Percentiles rank a stretch among this genome's conserved stretches.
Conservation (phyloP, 2,329 filamentous ascomycete genomes). For the Cladosporium colombiae region DNA sequence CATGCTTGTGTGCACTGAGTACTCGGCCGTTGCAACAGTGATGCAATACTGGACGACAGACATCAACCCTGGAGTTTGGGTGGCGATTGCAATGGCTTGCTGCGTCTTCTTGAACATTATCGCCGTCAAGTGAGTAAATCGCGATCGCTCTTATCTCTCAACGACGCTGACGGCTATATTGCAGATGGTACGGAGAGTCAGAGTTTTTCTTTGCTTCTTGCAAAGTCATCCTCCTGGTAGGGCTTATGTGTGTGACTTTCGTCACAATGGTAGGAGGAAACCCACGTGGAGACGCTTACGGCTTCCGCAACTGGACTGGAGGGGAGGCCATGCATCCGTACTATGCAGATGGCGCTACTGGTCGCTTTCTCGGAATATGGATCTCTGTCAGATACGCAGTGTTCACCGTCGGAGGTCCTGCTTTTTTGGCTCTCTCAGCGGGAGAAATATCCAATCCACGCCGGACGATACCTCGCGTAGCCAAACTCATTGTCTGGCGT, state of each 20-base stretch:
- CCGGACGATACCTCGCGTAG: constrained; percentile 30
- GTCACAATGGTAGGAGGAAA: constrained; percentile 38
- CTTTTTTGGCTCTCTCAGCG: constrained; percentile 30
- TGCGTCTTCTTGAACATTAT: constrained; percentile 64
- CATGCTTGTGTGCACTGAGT: constrained; percentile 23
- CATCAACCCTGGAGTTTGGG: constrained; percentile 48
- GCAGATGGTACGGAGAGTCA: constrained; percentile 23
- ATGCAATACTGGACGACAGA: constrained; percentile 41
- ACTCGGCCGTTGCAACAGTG: constrained; percentile 22
- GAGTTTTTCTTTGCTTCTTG: constrained; percentile 28
- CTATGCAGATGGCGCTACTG: constrained; percentile 19
- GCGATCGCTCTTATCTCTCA: constrained; percentile 43
- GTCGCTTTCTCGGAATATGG: constrained; percentile 48
- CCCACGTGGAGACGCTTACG: constrained; percentile 22
- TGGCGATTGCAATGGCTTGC: constrained; percentile 60
- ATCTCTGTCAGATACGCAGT: constrained; percentile 71
- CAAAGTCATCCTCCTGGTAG: constrained; percentile 38
- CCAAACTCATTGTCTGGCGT: constrained; percentile 35
- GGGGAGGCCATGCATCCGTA: constrained; percentile 42
- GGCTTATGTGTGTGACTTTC: constrained; percentile 35
- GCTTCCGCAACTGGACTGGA: constrained; percentile 24
- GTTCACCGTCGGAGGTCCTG: constrained; percentile 55
- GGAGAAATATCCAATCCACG: constrained; percentile 33
- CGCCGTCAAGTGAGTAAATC: constrained; percentile 39
- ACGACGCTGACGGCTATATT: constrained; percentile 19